phyloP scores from a whole-genome alignment of 805 yeast genomes.

The Kuraishia piskuri region DNA sequence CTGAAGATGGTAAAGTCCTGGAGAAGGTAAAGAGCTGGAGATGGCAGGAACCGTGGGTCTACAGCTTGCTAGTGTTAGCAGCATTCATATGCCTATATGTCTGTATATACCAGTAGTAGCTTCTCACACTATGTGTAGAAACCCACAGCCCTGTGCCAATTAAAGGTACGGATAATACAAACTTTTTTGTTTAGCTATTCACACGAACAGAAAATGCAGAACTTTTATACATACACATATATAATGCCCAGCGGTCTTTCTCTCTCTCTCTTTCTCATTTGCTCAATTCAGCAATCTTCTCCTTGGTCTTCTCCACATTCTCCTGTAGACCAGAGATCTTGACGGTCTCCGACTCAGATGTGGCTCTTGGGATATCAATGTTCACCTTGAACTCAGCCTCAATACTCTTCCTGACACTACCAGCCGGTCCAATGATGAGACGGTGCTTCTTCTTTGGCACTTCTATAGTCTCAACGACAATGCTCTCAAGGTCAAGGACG shows the following conservation, averaged over 20 bases:
- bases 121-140: too few species aligned
- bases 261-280: slow-evolving; percentile 32
- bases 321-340: slow-evolving; percentile 60
- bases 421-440: slow-evolving; percentile 73
- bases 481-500: slow-evolving; percentile 55
- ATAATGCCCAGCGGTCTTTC: too few species aligned
- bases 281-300: slow-evolving; percentile 50
- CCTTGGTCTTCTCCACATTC: slow-evolving; percentile 53
- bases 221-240: not conserved
- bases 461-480: slow-evolving; percentile 40
- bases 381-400: slow-evolving; percentile 62
- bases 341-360: slow-evolving; percentile 40
- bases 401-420: slow-evolving; percentile 60
- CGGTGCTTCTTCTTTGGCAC: slow-evolving; percentile 71
- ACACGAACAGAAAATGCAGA: not conserved
- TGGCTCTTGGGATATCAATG: slow-evolving; percentile 58
- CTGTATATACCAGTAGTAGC: too few species aligned
- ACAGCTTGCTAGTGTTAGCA: too few species aligned
- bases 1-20: too few species aligned
- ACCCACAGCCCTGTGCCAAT: too few species aligned
- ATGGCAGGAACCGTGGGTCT: too few species aligned
- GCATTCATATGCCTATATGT: too few species aligned
- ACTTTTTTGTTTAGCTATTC: not conserved
- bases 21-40: too few species aligned
- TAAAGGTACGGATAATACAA: not conserved